Conservation (phyloP, 2,329 filamentous ascomycete genomes). For the Colletotrichum eleusines region DNA sequence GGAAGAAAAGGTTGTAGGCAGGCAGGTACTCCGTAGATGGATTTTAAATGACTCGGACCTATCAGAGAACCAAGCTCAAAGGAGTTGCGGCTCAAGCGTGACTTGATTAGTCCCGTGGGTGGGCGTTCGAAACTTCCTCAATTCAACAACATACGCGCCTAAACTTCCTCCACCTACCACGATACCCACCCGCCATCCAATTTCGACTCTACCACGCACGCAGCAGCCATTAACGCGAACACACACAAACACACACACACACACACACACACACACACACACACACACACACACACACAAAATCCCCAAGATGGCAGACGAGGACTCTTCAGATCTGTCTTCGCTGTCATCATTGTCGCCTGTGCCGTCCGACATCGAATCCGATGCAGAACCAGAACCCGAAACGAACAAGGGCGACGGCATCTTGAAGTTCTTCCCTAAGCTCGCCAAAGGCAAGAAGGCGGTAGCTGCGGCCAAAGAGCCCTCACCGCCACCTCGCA, state of each 20-base stretch:
- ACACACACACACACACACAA: constrained; percentile 6
- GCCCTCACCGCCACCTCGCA: constrained; percentile 75
- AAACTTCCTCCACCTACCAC: constrained; percentile 46
- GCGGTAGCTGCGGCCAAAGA: constrained; percentile 62
- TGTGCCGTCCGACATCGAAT: constrained; percentile 59
- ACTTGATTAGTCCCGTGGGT: constrained; percentile 40
- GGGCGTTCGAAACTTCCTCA: constrained; percentile 39
- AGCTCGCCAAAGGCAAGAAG: constrained; percentile 60
- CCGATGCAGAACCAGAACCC: constrained; percentile 67
- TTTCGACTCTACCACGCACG: constrained; percentile 7
- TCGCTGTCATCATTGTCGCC: constrained; percentile 65
- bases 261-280: constrained; percentile 15
- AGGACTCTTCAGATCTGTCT: constrained; percentile 74
- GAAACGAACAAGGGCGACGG: constrained; percentile 61
- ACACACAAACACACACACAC: background rate
- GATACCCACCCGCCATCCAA: constrained; percentile 44
- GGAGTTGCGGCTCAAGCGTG: constrained; percentile 42
- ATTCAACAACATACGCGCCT: constrained; percentile 34
- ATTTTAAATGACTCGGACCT: constrained; percentile 43
- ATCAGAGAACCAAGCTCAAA: constrained; percentile 39
- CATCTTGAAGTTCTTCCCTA: constrained; percentile 77
- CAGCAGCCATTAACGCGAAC: constrained; percentile 14
- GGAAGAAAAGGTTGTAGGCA: constrained; percentile 24
- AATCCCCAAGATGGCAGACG: constrained; percentile 66
- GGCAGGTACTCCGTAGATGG: constrained; percentile 24